phyloP scores from a whole-genome alignment of 495 filamentous ascomycete genomes.

The Tuber umbilicatum region DNA sequence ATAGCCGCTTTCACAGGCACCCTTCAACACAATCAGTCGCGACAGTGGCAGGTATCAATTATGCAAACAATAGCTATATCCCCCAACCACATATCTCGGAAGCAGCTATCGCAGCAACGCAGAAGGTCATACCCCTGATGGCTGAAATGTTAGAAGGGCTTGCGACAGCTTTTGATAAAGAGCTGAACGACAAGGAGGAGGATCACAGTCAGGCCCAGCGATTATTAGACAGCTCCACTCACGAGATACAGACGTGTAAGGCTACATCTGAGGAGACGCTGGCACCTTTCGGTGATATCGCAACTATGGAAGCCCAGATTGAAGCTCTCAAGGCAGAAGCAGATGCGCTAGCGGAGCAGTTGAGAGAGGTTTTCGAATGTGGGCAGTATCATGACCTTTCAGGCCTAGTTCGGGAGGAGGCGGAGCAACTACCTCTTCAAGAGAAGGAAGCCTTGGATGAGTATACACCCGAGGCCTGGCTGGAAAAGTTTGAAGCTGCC shows the following conservation, averaged over 20 bases:
- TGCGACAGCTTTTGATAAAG: conserved; percentile 42
- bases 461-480: conserved; percentile 10
- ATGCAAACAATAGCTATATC: conserved; percentile 30
- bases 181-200: conserved; percentile 43
- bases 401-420: conserved; percentile 23
- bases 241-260: conserved; percentile 39
- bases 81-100: conserved; percentile 43
- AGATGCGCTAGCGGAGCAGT: conserved; percentile 32
- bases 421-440: conserved; percentile 18
- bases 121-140: conserved; percentile 43
- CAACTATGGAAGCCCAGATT: conserved; percentile 36
- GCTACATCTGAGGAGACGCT: conserved; percentile 33
- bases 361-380: conserved; percentile 35
- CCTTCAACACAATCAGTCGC: conserved; percentile 36
- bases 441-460: conserved; percentile 27
- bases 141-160: conserved; percentile 43
- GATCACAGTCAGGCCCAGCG: conserved; percentile 42
- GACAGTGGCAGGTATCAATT: conserved; percentile 34
- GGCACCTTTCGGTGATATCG: conserved; percentile 31
- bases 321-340: conserved; percentile 29
- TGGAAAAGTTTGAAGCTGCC: conserved; percentile 32
- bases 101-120: conserved; percentile 42
- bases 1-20: conserved; percentile 32
- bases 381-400: conserved; percentile 36
- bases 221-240: conserved; percentile 40